Evolutionary conservation across 1,284 basidiomycete species (phyloP), one percentile per base, ranked within the genome.

Genomic region (Anthracocystis setariae): DNA sequence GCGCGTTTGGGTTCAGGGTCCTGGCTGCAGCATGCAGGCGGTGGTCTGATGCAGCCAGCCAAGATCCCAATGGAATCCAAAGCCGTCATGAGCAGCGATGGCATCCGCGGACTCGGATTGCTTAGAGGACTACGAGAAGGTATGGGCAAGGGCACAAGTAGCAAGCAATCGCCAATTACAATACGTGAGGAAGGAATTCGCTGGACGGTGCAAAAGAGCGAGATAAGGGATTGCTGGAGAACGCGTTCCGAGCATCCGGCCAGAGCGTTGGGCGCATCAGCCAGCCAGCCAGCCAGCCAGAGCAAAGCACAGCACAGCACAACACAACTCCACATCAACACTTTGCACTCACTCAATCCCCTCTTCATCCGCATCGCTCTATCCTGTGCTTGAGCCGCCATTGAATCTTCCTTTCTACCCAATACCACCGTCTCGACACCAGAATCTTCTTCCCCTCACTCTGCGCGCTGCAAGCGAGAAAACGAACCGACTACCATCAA

Each of bases 231-330:
- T 45, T 47, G 51, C 33, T 38, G 39, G 15, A 15, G 24, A 40
- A 49, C 54, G 56, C 57, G 63, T 61, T 57, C 64, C 64, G 64
- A 61, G 49, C 39, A 61, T 57, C 57, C 64, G 64, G 57, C 13
- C 21, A 24, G 40, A 33, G 38, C 20, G 35, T 9, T 37, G 17
- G 8, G 35, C n/a, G n/a, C n/a, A 37, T 21, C 17, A 23, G 40
- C 40, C 40, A 42, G n/a, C n/a, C n/a, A 18, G 8, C n/a, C 40
- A 15, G 18, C 7, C 27, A 39, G 32, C 23, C 21, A 53, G 32
- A 23, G 29, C 42, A 45, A 23, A 8, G 18, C 32, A 38, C 23
- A 23, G 13, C 15, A 12, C 32, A 24, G 21, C 48, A 15, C n/a
- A n/a, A 37, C 35, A 13, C n/a, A 24, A 42, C 60, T 63, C 39